Base-by-base conservation (phyloP, 2,329 filamentous ascomycete genomes). In the Claviceps spartinae region DNA sequence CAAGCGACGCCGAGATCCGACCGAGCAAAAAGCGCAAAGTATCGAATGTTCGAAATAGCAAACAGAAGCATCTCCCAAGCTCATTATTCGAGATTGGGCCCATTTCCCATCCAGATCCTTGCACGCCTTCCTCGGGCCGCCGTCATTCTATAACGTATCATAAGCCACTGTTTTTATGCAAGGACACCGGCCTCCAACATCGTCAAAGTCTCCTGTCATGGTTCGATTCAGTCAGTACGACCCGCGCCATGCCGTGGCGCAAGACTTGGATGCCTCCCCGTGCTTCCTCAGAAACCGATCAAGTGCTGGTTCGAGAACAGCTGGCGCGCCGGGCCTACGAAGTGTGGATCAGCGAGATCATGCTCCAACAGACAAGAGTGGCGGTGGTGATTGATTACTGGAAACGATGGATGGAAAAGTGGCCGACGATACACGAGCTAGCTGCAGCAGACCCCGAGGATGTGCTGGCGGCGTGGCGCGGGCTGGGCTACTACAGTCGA, bases 311-410 rank as follows among this genome's bases (percentile, higher is more conserved):
- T 8, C 69, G 69, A 34, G 47, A 53, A n/a, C 63, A 62, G 2
- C 67, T 82, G 11, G 73, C 75, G 53, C 71, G 67, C 34, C 74
- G 80, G 47, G 80, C 79, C 2, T 83, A 83, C 65, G 74, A 82
- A 61, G 79, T 83, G 47, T 83, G 79, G 77, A 81, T 83, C 60
- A 79, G 75, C 59, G 80, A 83, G 65, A 77, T 82, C 57, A 83
- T 83, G 80, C 71, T 83, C 11, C 80, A 83, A 62, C 80, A 83
- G 64, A 83, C 80, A 2, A 76, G 80, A 30, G 80, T 83, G 4
- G 72, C 76, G 2, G 75, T 74, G 6, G 80, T 82, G 0, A 75
- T 82, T 20, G 77, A 75, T 48, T 83, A 83, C 61, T 83, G 79
- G 76, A 78, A 75, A 34, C 69, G 69, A 1, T 83, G 80, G 80